Conservation (phyloP, 2,329 filamentous ascomycete species). For the Bipolaris cookei region DNA sequence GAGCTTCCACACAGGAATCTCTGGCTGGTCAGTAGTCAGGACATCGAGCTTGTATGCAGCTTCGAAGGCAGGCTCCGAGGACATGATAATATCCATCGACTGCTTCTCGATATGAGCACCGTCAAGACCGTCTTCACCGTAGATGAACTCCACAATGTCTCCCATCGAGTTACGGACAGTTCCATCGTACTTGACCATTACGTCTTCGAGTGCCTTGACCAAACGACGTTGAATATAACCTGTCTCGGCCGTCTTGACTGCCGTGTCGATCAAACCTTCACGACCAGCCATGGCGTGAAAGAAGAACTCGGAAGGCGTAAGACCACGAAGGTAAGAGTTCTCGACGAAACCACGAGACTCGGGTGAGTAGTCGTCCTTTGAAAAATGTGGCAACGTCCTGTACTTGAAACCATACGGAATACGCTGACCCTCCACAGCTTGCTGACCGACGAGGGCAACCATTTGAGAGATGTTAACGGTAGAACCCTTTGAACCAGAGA, state of each 20-base stretch:
- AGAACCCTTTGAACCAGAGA: slow-evolving; percentile 96
- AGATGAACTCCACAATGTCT: slow-evolving; percentile 95
- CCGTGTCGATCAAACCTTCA: slow-evolving; percentile 99
- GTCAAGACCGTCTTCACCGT: slow-evolving; percentile 96
- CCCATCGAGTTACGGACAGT: slow-evolving; percentile 96
- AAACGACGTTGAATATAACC: slow-evolving; percentile 98
- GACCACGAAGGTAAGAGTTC: slow-evolving; percentile 94
- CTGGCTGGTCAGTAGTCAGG: slow-evolving; percentile 72
- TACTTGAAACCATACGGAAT: slow-evolving; percentile 99
- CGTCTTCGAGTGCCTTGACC: slow-evolving; percentile 96
- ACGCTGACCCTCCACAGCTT: slow-evolving; percentile 97
- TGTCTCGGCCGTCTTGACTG: slow-evolving; percentile 98
- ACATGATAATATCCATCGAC: slow-evolving; percentile 81
- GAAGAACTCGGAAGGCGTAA: slow-evolving; percentile 97
- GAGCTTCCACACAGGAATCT: slow-evolving; percentile 72
- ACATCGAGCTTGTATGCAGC: slow-evolving; percentile 85
- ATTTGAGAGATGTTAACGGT: slow-evolving; percentile 99
- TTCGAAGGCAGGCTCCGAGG: slow-evolving; percentile 78
- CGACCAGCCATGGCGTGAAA: slow-evolving; percentile 99
- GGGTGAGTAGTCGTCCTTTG: slow-evolving; percentile 98
- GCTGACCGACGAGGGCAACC: slow-evolving; percentile 96
- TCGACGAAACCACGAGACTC: slow-evolving; percentile 97
- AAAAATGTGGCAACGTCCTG: slow-evolving; percentile 94
- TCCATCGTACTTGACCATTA: slow-evolving; percentile 96
- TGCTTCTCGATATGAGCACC: slow-evolving; percentile 94